These are phyloP conservation scores for Fraxinus excelsior DNA, from an alignment of 257 asterid species.

Conservation along the genomic window DNA sequence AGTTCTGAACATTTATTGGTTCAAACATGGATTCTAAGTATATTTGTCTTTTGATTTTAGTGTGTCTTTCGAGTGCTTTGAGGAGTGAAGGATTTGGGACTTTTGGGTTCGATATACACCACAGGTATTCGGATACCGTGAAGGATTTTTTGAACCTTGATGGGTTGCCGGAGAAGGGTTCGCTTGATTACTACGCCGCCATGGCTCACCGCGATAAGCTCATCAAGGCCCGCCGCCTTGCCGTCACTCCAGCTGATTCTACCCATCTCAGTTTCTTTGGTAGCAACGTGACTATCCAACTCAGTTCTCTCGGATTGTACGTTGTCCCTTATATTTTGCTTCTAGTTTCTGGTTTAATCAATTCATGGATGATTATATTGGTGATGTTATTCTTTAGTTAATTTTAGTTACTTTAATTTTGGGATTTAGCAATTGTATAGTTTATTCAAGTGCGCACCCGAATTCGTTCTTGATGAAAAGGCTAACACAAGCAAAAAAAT, in stretches of 20 bases:
- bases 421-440: neutral
- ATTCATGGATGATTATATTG: neutral
- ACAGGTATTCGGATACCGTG: constrained; percentile 74
- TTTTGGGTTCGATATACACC: constrained; percentile 79
- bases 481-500: too few relatives aligned
- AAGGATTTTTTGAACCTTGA: constrained; percentile 56
- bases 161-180: constrained; percentile 77
- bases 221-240: constrained; percentile 72
- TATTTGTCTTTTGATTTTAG: constrained; percentile 16
- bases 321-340: constrained; percentile 21
- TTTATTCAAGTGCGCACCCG: neutral
- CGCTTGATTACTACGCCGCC: constrained; percentile 73
- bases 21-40: neutral
- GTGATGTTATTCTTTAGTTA: neutral
- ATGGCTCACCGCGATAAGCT: constrained; percentile 85
- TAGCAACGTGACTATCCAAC: constrained; percentile 56
- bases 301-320: constrained; percentile 78
- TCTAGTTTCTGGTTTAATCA: neutral
- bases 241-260: constrained; percentile 40
- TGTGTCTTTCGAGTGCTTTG: constrained; percentile 20
- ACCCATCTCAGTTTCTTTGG: constrained; percentile 48
- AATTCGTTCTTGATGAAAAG: neutral
- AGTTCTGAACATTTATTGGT: neutral
- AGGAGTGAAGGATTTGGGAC: constrained; percentile 54
- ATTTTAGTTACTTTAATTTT: neutral